Base-by-base conservation (phyloP, 2,329 filamentous ascomycete genomes). In the Coleophoma eucalyptorum region DNA sequence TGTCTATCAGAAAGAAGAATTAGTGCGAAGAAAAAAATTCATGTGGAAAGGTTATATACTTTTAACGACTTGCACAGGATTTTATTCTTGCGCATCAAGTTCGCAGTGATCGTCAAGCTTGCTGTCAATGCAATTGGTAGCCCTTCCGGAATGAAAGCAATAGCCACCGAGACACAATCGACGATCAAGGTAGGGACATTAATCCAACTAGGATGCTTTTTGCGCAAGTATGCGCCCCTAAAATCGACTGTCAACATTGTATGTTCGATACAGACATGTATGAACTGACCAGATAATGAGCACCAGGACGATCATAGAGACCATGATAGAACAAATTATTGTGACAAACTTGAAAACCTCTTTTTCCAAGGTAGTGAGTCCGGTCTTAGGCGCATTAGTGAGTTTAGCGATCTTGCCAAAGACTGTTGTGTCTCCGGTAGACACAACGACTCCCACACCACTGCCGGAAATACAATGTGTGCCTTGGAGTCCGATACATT, bases 1-100 rank as follows among this genome's bases (percentile, higher is more conserved):
- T 0, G 87, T 90, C 69, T 89, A 88, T 91, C 91, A 80, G 87
- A 90, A 11, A 91, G 76, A 41, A 91, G 83, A 62, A 87, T 86
- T 66, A 90, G 85, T 68, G 85, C 84, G 56, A 77, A 77, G 87
- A 92, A 90, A 58, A 88, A 77, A 56, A 86, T 88, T 18, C 88
- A 87, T 1, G 81, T 86, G 53, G 15, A 6, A 18, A 5, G 19
- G 12, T 32, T 26, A 5, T 20, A 26, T 32, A 33, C 42, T 20
- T 89, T 89, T 43, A 92, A 74, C 0, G 84, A 89, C 69, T 91
- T 91, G 80, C 87, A 90, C 8, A 91, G 76, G 41, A 91, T 83
- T 62, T 87, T 86, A 66, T 90, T 85, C 69, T 86, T 84, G 55
- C 77, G 77, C 88, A 92, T 90, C 58, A 88, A 77, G 56, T 86